Evolutionary conservation across 306 rosid genomes (phyloP), one percentile per base, ranked within the genome.

Genomic region (Trifolium repens): DNA sequence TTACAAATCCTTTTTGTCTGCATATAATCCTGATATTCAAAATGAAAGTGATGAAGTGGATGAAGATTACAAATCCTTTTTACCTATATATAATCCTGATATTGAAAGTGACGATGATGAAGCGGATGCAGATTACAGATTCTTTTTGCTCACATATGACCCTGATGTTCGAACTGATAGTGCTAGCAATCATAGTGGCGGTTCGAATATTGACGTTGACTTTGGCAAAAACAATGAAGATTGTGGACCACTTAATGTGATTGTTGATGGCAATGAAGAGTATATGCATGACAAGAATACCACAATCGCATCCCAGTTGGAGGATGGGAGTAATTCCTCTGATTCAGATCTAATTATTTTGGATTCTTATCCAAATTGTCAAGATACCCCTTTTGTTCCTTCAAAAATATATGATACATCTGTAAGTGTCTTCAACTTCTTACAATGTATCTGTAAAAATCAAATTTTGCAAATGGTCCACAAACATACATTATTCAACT

Each of bases 341-440:
- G 91, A 89, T 46, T 22, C 81, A 12, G 87, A 88, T 75, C 61
- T 75, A 66, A 22, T 81, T 46, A 39, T 60, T 74, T 26, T 74
- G 40, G 89, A 89, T 8, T 69, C 43, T 19, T 53, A 76, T 81
- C 80, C 84, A 54, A 57, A 55, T 69, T 15, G 49, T 47, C 81
- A 39, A 73, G 27, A 67, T 77, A 61, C 79, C 43, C 83, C 91
- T 27, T 84, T 76, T 17, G 54, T 69, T 9, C 53, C 60, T 62
- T 70, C 85, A 9, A 80, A 43, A 71, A 5, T 5, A 2, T 71
- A 27, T 11, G 72, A 78, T 78, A 7, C 66, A 71, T 74, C 81
- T 17, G 96, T 88, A 83, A 57, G 87, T 79, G 68, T 74, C 47
- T 80, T 75, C 71, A 61, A 39, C 63, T 68, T 53, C 55, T 7